Base-by-base conservation (phyloP, 371 early-diverging fungal species). In the Mucor velutinosus region DNA sequence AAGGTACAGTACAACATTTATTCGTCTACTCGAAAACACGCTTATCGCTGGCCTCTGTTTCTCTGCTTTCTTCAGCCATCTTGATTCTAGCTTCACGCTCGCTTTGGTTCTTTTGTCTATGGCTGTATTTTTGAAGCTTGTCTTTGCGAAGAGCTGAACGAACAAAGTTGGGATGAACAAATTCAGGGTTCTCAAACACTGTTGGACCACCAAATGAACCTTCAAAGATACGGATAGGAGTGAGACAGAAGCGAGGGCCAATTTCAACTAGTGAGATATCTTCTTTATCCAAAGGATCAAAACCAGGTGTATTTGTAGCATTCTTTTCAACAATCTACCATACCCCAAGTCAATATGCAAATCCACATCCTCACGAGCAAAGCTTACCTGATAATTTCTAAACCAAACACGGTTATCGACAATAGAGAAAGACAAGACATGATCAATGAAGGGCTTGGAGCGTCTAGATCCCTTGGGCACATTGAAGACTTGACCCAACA, bases 381-480 rank as follows among this genome's bases (percentile, higher is more conserved):
- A 60, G 56, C 10, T 49, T 71, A 96, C 90, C 84, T 99, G 98
- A 78, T 90, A 98, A 79, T 97, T 97, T 75, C 99, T 87, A 83
- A 98, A 93, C 96, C 96, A 99, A 60, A 99, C 89, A 64, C 91
- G 87, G 76, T 91, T 87, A 75, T 97, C 97, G 33, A 92, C 92
- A 64, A 96, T 89, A 39, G 93, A 90, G 76, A 99, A 97, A 8
- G 88, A 87, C 65, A 97, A 79, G 21, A 99, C 94, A 66, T 97
- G 97, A 79, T 99, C 99, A 64, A 96, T 81, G 72, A 99, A 99
- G 53, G 99, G 99, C 79, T 98, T 98, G 81, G 91, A 89, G 71
- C 91, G 90, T 65, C 97, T 90, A 0, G 93, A 86, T 6, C 92
- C 91, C 74, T 90, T 90, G 56, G 99, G 99, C 32, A 93, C 91